These are phyloP conservation scores for Fusarium verticillioides DNA, from an alignment of 2,329 filamentous ascomycete species.

Conservation along the genomic window DNA sequence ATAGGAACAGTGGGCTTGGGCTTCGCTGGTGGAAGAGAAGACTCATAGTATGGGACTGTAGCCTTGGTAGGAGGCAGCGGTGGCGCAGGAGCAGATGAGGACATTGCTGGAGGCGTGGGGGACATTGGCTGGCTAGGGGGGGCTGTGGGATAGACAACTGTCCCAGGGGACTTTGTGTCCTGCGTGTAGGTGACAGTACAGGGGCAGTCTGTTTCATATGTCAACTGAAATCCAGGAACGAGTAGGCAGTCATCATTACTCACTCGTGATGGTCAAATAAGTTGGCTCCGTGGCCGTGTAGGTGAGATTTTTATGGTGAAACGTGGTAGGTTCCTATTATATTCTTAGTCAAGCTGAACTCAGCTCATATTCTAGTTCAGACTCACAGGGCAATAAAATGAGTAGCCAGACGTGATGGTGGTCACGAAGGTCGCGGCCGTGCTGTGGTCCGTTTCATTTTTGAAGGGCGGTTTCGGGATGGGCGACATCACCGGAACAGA, in stretches of 20 bases:
- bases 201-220: constrained; percentile 55
- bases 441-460: neutral
- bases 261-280: constrained; percentile 59
- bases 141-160: constrained; percentile 1
- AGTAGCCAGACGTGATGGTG: constrained; percentile 52
- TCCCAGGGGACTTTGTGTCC: neutral
- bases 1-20: neutral
- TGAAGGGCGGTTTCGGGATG: neutral
- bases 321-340: constrained; percentile 46
- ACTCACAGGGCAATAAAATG: constrained; percentile 58
- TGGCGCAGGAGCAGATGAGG: neutral
- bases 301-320: constrained; percentile 55
- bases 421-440: constrained; percentile 47
- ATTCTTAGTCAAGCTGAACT: neutral
- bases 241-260: constrained; percentile 23
- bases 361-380: neutral
- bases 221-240: constrained; percentile 36
- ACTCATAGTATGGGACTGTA: neutral
- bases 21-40: neutral
- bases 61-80: neutral
- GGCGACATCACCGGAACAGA: neutral
- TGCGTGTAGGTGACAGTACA: constrained; percentile 54
- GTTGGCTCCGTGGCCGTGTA: constrained; percentile 56
- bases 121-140: neutral
- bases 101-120: neutral